A percentile compares a stretch with the other conserved stretches of the same genome.
Evolutionary conservation across 352 stramenopile species (phyloP).

Genomic region (Blastocystis sp.): DNA sequence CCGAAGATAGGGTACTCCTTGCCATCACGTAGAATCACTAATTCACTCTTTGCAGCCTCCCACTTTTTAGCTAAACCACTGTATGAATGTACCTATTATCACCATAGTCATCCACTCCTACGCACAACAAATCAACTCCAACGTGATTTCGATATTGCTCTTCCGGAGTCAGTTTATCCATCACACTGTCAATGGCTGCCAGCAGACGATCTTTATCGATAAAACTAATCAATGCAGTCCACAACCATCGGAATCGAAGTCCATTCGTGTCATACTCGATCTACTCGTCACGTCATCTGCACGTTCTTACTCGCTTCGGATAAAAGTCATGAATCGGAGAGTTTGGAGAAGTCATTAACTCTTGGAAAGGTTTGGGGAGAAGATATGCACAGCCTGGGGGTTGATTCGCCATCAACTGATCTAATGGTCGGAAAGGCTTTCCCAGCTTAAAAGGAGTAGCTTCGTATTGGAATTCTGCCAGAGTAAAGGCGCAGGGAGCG

Average conservation of each 20-base stretch:
- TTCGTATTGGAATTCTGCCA: conserved; percentile 71
- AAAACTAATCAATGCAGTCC: conserved; percentile 94
- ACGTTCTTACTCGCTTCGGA: conserved; percentile 63
- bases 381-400: conserved; percentile 85
- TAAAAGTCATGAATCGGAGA: conserved; percentile 93
- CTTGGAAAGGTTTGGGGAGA: conserved; percentile 82
- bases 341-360: conserved; percentile 86
- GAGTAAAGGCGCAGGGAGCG: conserved; percentile 92
- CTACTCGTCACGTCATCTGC: conserved; percentile 64
- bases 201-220: conserved; percentile 88
- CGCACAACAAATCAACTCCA: conserved; percentile 8
- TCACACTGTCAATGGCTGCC: neutral
- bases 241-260: conserved; percentile 95
- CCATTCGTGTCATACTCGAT: conserved; percentile 94
- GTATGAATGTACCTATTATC: neutral
- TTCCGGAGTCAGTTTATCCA: neutral
- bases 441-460: conserved; percentile 76
- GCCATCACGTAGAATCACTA: neutral
- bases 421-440: conserved; percentile 85
- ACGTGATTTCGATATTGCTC: conserved; percentile 13
- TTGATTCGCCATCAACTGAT: conserved; percentile 75
- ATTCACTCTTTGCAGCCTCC: neutral
- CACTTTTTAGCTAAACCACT: neutral
- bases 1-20: neutral
- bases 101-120: neutral